Evolutionary conservation across 441 rosid genomes (phyloP).

Genomic region (Erysimum pusillum): DNA sequence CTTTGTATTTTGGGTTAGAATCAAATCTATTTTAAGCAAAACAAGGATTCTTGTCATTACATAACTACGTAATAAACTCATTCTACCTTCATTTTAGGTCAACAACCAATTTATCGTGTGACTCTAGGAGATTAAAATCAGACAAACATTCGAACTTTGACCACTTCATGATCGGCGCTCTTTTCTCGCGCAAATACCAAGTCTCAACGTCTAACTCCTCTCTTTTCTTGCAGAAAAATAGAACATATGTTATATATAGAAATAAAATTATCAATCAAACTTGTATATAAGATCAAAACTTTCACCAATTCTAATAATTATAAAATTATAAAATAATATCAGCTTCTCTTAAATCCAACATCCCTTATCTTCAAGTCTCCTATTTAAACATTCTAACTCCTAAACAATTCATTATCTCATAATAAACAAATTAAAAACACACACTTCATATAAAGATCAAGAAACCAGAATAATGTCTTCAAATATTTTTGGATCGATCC

Average conservation of each 20-base stretch:
- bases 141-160: neutral
- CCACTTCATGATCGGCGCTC: neutral
- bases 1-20: neutral
- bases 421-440: too few relatives aligned
- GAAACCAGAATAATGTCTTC: too few relatives aligned
- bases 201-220: neutral
- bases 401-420: too few relatives aligned
- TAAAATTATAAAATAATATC: too few relatives aligned
- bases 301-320: too few relatives aligned
- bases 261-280: neutral
- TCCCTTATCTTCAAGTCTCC: too few relatives aligned
- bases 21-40: neutral
- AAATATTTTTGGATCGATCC: too few relatives aligned
- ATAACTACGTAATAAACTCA: neutral
- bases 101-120: neutral
- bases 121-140: neutral
- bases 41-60: neutral
- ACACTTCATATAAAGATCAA: too few relatives aligned
- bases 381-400: too few relatives aligned
- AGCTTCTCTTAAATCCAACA: too few relatives aligned
- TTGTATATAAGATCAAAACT: too few relatives aligned
- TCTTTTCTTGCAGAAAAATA: neutral
- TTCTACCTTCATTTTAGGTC: neutral
- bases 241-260: neutral
- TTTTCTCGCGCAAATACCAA: slow-evolving; percentile 8